phyloP scores from a whole-genome alignment of 805 yeast species.

The Phaffomyces opuntiae region DNA sequence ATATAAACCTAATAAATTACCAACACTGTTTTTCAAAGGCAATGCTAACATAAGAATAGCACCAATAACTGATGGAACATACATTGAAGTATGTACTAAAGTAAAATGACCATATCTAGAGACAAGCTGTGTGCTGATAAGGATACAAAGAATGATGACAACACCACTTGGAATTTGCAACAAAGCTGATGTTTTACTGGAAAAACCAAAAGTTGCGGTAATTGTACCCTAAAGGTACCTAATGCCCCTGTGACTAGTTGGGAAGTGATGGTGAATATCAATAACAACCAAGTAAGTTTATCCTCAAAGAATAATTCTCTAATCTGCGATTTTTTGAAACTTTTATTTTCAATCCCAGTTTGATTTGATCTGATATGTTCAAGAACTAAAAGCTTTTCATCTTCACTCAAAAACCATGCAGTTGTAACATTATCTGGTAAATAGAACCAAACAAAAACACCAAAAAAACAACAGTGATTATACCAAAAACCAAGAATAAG shows the following conservation, averaged over 20 bases:
- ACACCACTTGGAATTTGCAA: conserved; percentile 50
- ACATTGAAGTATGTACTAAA: conserved; percentile 30
- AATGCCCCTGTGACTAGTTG: conserved; percentile 43
- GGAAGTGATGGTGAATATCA: conserved; percentile 33
- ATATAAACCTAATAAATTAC: conserved; percentile 41
- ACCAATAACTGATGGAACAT: conserved; percentile 44
- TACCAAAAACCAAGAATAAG: conserved; percentile 46
- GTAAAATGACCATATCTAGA: conserved; percentile 29
- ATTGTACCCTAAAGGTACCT: conserved; percentile 17
- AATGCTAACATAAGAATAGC: conserved; percentile 36
- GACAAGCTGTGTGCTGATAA: conserved; percentile 31
- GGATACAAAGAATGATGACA: conserved; percentile 34
- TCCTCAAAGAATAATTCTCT: conserved; percentile 36
- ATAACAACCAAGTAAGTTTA: conserved; percentile 38
- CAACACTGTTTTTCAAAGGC: conserved; percentile 30
- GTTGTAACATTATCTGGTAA: conserved; percentile 41
- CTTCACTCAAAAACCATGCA: conserved; percentile 25
- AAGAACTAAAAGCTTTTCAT: conserved; percentile 32
- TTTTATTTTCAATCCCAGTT: conserved; percentile 38
- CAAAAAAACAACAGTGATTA: conserved; percentile 40
- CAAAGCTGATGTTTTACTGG: conserved; percentile 32
- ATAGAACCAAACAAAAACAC: conserved; percentile 31
- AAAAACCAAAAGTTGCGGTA: conserved; percentile 13
- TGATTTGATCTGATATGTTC: conserved; percentile 34
- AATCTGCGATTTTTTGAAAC: conserved; percentile 32